Evolutionary conservation across 768 basidiomycete genomes (phyloP), one percentile per base, ranked within the genome.

Genomic region (Auriscalpium microsporum): DNA sequence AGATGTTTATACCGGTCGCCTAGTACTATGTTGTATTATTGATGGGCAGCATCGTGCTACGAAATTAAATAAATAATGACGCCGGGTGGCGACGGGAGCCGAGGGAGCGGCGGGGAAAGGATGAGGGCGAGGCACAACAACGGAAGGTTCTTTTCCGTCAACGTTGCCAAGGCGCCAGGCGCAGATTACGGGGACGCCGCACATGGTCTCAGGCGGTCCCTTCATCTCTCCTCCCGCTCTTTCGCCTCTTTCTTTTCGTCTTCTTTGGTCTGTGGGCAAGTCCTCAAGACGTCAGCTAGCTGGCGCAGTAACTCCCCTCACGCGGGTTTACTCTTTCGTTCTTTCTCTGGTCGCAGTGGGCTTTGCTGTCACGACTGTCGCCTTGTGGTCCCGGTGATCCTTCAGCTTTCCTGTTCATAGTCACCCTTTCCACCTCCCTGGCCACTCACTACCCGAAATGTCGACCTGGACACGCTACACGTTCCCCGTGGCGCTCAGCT

Each of bases 281-380:
- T 40, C 58, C 16, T 49, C 48, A 44, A 34, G 55, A 57, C 56
- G 52, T 49, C 38, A 53, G 58, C 56, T 57, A 44, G 56, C 56
- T 57, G 47, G 40, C 48, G 48, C 40, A 46, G 16, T n/a, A 38
- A 52, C 14, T n/a, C 44, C 21, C 23, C 45, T 21, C 36, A 38
- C 58, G 56, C 28, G 28, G 55, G 50, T 45, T 36, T 36, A n/a
- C 48, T 28, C 40, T 42, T 42, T 42, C 40, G 14, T 14, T 42
- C 40, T 42, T 42, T 42, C 40, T 42, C 40, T 42, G 13, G 40
- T 17, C 14, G 40, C 40, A 17, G 40, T 13, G 40, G 40, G 40
- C 40, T 42, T 42, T 17, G 40, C 17, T 42, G 40, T 42, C 40
- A 14, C 40, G 40, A 42, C 40, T 42, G 40, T 42, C 40, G 40